phyloP scores from a whole-genome alignment of 2,329 filamentous ascomycete genomes.

The Verticillium tricorpus region DNA sequence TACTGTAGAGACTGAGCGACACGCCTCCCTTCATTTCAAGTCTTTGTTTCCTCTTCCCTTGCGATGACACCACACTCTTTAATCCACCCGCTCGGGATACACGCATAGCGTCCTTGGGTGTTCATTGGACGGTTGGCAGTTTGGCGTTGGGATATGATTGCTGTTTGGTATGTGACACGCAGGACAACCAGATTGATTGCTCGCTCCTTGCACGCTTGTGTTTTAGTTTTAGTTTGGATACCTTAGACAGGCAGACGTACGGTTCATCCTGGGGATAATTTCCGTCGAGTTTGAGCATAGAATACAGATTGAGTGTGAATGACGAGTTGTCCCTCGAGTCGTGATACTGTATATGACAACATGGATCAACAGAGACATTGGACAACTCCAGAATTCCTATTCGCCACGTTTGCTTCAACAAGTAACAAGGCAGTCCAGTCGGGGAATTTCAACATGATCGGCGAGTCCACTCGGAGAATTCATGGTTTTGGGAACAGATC shows the following conservation, averaged over 20 bases:
- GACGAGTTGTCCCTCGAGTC: no score
- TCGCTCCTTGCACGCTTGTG: not conserved
- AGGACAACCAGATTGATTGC: not conserved
- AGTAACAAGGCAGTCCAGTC: not conserved
- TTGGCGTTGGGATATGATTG: not conserved
- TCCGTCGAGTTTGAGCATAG: no score
- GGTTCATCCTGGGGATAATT: not conserved
- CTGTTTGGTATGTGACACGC: not conserved
- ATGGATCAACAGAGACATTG: no score
- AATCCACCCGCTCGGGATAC: not conserved
- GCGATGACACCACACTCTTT: conserved; percentile 1
- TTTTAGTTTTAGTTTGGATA: not conserved
- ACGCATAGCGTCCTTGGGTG: not conserved
- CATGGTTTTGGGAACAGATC: not conserved
- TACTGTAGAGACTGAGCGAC: not conserved
- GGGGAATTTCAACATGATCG: not conserved
- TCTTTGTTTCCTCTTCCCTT: not conserved
- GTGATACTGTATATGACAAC: no score
- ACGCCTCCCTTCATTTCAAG: not conserved
- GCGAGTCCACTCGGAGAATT: not conserved
- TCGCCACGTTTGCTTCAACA: no score
- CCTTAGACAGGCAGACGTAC: not conserved
- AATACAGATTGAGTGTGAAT: no score
- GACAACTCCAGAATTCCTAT: no score
- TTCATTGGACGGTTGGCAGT: not conserved